These are phyloP conservation scores for Phaeotremella skinneri DNA, from an alignment of 768 basidiomycete species.

Conservation along the genomic window DNA sequence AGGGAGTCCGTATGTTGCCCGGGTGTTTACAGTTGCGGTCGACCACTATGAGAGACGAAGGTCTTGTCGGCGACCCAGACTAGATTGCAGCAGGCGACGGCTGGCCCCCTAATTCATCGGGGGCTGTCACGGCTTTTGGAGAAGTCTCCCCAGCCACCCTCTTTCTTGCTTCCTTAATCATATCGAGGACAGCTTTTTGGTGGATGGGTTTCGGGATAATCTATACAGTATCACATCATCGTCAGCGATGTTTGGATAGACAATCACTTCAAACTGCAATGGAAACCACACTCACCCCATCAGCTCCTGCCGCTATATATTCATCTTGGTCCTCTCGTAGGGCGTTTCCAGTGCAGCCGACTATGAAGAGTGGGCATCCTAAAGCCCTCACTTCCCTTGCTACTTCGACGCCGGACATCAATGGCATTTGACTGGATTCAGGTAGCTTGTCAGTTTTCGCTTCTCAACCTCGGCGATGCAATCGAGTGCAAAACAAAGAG, in stretches of 20 bases:
- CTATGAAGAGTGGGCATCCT: slow-evolving; percentile 45
- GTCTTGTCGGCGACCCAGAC: too few species aligned
- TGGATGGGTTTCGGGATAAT: slow-evolving; percentile 50
- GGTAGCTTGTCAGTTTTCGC: slow-evolving; percentile 1
- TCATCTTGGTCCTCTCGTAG: slow-evolving; percentile 48
- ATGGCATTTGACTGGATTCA: slow-evolving; percentile 46
- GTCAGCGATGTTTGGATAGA: neutral
- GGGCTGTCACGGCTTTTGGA: slow-evolving; percentile 20
- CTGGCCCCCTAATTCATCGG: neutral
- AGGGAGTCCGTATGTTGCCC: too few species aligned
- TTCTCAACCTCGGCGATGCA: too few species aligned
- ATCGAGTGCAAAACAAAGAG: neutral
- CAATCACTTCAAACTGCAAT: neutral
- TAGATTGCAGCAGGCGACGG: neutral
- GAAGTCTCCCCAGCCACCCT: slow-evolving; percentile 45
- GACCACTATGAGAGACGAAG: too few species aligned
- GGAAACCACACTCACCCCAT: slow-evolving; percentile 15
- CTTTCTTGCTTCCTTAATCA: slow-evolving; percentile 44
- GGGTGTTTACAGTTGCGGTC: too few species aligned
- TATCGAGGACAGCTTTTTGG: slow-evolving; percentile 37
- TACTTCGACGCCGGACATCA: slow-evolving; percentile 50
- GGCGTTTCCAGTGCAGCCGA: slow-evolving; percentile 51
- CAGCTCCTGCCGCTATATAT: slow-evolving; percentile 49
- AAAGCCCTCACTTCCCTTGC: slow-evolving; percentile 43
- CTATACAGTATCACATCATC: neutral